Base-by-base conservation (phyloP, 2,329 filamentous ascomycete genomes). In the Verticillium klebahnii region DNA sequence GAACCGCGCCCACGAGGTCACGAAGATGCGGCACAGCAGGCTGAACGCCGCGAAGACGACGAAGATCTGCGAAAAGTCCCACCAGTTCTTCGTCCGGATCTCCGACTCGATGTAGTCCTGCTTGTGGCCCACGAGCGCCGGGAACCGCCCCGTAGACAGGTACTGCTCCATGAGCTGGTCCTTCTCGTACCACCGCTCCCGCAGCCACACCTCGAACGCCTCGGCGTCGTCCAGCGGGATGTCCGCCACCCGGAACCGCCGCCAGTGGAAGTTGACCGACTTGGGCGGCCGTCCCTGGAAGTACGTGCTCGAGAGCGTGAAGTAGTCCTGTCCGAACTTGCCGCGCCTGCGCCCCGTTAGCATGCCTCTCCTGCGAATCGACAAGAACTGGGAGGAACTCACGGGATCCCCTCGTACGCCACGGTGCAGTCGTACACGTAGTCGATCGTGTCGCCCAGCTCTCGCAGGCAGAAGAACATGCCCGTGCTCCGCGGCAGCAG, bases 201-300 rank as follows among this genome's bases (percentile, higher is more conserved):
- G 84, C 32, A 98, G 81, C 95, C 95, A 99, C 3, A 82, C 70
- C 62, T 96, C 92, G 70, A 99, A 99, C 7, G 84, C 80, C 50
- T 89, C 84, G 17, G 84, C 82, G 67, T 89, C 85, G 36, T 92
- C 83, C 11, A 96, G 83, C 0, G 94, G 94, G 54, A 99, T 96
- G 23, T 92, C 87, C 25, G 84, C 83, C 15, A 97, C 73, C 37
- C 85, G 85, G 75, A 96, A 97, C 11, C 93, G 88, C 60, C 95
- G 87, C 92, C 94, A 99, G 76, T 96, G 90, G 80, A 98, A 93
- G 75, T 97, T 98, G 70, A 98, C 93, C 1, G 93, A 97, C 73
- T 93, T 97, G 1, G 94, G 95, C 0, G 93, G 89, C 1, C 91
- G 87, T 14, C 95, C 93, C 73, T 95, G 87, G 65, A 97, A 89